phyloP scores from a whole-genome alignment of 441 rosid genomes.

The Syzygium syzygioides region DNA sequence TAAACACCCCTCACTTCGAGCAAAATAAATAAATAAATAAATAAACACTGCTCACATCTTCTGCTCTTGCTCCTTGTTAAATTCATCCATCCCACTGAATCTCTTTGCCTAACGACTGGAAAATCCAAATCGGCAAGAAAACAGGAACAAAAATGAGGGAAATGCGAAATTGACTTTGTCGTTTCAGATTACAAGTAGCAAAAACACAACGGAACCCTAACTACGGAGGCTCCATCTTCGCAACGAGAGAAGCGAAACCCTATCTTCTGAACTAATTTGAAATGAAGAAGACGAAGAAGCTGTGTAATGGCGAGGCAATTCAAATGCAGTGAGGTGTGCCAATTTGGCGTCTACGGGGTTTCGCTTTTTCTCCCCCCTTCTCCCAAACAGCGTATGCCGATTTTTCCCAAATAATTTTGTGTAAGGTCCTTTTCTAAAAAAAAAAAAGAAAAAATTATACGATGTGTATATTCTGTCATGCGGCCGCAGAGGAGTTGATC shows the following conservation, averaged over 20 bases:
- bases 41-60: not conserved
- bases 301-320: not conserved
- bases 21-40: no score
- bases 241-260: not conserved
- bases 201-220: no score
- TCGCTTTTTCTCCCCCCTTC: no score
- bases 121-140: not conserved
- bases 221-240: not conserved
- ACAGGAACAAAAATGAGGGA: no score
- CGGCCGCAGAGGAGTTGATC: not conserved
- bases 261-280: not conserved
- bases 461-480: not conserved
- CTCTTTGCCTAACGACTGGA: not conserved
- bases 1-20: not conserved
- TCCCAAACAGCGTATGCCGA: not conserved
- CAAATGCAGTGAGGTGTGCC: not conserved
- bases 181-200: not conserved
- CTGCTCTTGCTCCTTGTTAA: not conserved
- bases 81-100: not conserved
- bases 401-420: no score
- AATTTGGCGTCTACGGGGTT: no score
- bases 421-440: not conserved
- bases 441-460: not conserved
- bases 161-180: not conserved
- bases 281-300: not conserved